Evolutionary conservation across 2,329 filamentous ascomycete genomes (phyloP).

Genomic region (Trichoderma pleuroti): DNA sequence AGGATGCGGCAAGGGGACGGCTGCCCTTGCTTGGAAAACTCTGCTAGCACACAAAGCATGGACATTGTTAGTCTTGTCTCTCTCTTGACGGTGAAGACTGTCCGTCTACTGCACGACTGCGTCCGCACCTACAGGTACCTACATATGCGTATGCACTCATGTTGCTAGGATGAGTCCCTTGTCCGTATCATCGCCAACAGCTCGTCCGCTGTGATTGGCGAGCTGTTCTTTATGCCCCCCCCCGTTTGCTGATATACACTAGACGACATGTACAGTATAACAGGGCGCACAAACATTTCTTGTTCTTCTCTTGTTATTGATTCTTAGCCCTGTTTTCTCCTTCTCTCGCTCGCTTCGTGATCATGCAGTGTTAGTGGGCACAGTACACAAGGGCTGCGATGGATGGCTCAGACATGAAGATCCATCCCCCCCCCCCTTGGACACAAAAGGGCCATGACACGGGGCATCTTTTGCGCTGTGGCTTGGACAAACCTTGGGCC

Average conservation of each 20-base stretch:
- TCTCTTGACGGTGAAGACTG: neutral
- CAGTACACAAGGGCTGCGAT: neutral
- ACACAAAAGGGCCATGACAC: neutral
- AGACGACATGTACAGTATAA: neutral
- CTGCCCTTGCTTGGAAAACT: constrained; percentile 7
- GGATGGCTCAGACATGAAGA: neutral
- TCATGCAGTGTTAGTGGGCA: neutral
- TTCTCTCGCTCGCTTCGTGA: neutral
- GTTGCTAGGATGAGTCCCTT: neutral
- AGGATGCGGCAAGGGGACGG: constrained; percentile 3
- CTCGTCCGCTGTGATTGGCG: neutral
- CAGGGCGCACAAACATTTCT: neutral
- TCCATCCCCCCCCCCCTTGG: neutral
- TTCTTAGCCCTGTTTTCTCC: neutral
- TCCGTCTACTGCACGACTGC: constrained; percentile 1
- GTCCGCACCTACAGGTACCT: constrained; percentile 6
- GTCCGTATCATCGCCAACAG: neutral
- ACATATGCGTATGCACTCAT: constrained; percentile 6
- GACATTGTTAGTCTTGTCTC: neutral
- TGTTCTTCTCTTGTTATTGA: neutral
- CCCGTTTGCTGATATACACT: neutral
- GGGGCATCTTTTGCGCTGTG: neutral
- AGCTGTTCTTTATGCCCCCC: neutral
- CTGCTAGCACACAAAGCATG: neutral
- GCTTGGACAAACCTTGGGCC: neutral